Conservation (phyloP, 2,329 filamentous ascomycete species). For the Fusarium acutatum region DNA sequence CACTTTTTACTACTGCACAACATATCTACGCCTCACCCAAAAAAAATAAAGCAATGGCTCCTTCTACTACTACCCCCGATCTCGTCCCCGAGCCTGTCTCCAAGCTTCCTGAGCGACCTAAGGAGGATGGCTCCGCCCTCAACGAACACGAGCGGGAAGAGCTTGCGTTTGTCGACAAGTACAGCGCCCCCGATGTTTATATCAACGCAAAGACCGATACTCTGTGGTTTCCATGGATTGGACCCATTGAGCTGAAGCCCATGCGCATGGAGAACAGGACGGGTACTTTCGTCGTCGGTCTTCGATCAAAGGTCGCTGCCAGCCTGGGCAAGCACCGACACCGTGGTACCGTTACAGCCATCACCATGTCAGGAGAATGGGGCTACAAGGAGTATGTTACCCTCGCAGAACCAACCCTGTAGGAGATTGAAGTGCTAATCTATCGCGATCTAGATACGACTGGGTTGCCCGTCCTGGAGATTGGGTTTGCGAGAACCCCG, state of each 20-base stretch:
- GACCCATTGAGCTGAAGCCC: slow-evolving; percentile 29
- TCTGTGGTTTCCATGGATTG: slow-evolving; percentile 35
- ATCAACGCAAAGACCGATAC: slow-evolving; percentile 35
- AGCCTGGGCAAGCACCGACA: slow-evolving; percentile 31
- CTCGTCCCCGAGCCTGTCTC: slow-evolving; percentile 14
- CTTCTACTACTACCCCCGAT: slow-evolving; percentile 17
- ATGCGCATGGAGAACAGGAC: slow-evolving; percentile 31
- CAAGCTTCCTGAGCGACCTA: slow-evolving; percentile 16
- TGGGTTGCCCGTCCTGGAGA: slow-evolving; percentile 39
- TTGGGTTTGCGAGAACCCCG: slow-evolving; percentile 39
- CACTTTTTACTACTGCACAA: background rate
- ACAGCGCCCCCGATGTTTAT: slow-evolving; percentile 39
- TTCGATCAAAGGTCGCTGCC: slow-evolving; percentile 25
- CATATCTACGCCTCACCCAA: background rate
- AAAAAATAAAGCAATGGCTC: slow-evolving; percentile 7
- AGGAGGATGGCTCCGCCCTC: slow-evolving; percentile 8
- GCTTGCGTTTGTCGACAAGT: slow-evolving; percentile 39
- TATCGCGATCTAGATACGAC: slow-evolving; percentile 28
- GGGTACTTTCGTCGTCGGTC: slow-evolving; percentile 26
- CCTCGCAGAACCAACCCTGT: background rate
- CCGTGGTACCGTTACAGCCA: slow-evolving; percentile 27
- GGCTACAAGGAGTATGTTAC: slow-evolving; percentile 32
- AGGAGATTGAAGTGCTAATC: background rate
- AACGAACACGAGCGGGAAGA: slow-evolving; percentile 16
- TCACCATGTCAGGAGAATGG: slow-evolving; percentile 38